phyloP scores from a whole-genome alignment of 169 alveolate genomes.

The Cryptosporidium sp. region DNA sequence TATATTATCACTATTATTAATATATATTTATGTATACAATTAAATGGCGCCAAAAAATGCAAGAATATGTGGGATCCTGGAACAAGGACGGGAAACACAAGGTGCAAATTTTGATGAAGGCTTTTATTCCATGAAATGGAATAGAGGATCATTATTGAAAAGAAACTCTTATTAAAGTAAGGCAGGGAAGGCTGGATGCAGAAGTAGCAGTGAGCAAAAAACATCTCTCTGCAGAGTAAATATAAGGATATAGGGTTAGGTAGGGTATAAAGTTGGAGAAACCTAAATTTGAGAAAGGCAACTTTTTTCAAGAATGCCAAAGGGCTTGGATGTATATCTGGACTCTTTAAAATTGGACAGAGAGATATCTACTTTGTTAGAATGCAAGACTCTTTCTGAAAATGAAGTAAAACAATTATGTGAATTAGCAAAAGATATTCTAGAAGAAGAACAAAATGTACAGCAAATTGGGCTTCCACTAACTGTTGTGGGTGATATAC shows the following conservation, averaged over 20 bases:
- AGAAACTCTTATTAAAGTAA: neutral
- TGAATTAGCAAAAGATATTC: constrained; percentile 86
- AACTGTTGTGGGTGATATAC: constrained; percentile 90
- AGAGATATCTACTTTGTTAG: constrained; percentile 80
- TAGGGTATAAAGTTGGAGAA: neutral
- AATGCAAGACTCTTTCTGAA: constrained; percentile 82
- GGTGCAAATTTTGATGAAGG: constrained; percentile 15
- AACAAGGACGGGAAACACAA: neutral
- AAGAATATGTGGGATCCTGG: constrained; percentile 16
- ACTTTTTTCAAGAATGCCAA: constrained; percentile 47
- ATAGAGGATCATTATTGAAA: neutral
- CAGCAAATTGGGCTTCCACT: constrained; percentile 86
- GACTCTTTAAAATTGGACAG: constrained; percentile 78
- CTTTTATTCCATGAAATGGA: constrained; percentile 16
- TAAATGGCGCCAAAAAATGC: constrained; percentile 48
- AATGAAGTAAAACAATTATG: constrained; percentile 81
- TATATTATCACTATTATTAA: neutral
- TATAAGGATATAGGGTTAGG: constrained; percentile 3
- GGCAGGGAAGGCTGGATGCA: constrained; percentile 6
- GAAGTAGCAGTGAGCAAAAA: neutral
- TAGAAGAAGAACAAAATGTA: constrained; percentile 88
- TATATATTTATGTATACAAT: neutral
- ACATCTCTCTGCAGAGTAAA: neutral
- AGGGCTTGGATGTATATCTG: constrained; percentile 42
- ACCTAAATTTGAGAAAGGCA: neutral